Evolutionary conservation across 2,329 filamentous ascomycete genomes (phyloP), one percentile per base, ranked within the genome.

Genomic region (Capronia epimyces): DNA sequence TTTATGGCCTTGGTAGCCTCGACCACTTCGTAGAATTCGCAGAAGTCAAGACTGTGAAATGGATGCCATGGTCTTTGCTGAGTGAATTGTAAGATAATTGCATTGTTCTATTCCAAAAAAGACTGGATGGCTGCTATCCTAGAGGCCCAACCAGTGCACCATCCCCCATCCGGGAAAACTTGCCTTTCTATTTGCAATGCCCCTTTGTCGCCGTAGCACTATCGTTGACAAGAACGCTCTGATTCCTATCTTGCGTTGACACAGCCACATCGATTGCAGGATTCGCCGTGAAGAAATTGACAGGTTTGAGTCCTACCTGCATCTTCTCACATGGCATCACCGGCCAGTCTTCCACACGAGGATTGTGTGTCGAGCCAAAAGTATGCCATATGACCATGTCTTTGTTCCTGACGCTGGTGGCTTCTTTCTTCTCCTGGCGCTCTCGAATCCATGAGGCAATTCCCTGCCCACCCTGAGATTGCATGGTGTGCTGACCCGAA

Each of bases 401-500:
- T 4, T 68, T 64, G 50, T 72, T 66, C 2, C 62, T 58, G 2
- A 71, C 68, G n/a, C 43, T 43, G 12, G 45, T 42, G 13, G 36
- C 7, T 57, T 53, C 63, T 62, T 40, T 64, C 13, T 65, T 61
- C 5, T 65, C 60, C 31, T 74, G 67, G 34, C 70, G 62, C 15
- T 72, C 67, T 41, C 68, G 69, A 6, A 69, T 67, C 67, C 70
- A 76, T 24, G 69, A 67, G 8, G 71, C 66, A 12, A 78, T 69
- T 3, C 73, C 74, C 5, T 69, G 69, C 1, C 72, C 73, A 20
- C 73, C 74, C 7, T 70, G 63, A 7, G 70, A 74, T 60, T 80
- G 77, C 50, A 79, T 73, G 0, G 77, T 80, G 58, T 78, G 78
- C 29, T 72, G 71, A 0, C 77, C 77, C n/a, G 72, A 75, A 0